A percentile compares a stretch with the other conserved stretches of the same genome.
phyloP scores from a whole-genome alignment of 768 basidiomycete genomes.

The Galerina marginata region DNA sequence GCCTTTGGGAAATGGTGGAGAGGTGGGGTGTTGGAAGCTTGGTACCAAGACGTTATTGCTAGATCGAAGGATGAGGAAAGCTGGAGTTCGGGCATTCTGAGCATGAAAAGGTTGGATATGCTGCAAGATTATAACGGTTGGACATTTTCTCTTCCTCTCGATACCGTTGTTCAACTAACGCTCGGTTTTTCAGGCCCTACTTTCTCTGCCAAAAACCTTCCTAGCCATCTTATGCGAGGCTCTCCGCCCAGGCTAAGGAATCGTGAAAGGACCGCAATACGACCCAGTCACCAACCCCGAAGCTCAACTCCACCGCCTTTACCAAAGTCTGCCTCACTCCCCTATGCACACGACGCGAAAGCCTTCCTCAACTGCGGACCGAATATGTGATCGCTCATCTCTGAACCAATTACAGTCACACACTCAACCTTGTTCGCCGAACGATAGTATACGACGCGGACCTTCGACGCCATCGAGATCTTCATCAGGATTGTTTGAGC shows the following conservation, averaged over 20 bases:
- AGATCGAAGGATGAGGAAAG: slow-evolving; percentile 72
- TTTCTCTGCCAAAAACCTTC: slow-evolving; percentile 54
- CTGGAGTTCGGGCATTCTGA: slow-evolving; percentile 79
- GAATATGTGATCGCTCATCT: slow-evolving; percentile 31
- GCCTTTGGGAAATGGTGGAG: slow-evolving; percentile 93
- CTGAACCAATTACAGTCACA: slow-evolving; percentile 32
- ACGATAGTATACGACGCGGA: slow-evolving; percentile 35
- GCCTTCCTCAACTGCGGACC: slow-evolving; percentile 35
- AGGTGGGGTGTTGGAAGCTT: slow-evolving; percentile 80
- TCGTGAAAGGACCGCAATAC: slow-evolving; percentile 59
- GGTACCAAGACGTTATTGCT: slow-evolving; percentile 73
- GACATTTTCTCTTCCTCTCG: slow-evolving; percentile 25
- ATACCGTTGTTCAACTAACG: background rate
- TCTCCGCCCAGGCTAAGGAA: slow-evolving; percentile 63
- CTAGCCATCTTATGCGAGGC: slow-evolving; percentile 47
- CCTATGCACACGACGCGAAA: slow-evolving; percentile 69
- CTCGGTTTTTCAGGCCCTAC: slow-evolving; percentile 46
- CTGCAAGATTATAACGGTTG: slow-evolving; percentile 71
- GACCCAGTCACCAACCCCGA: slow-evolving; percentile 47
- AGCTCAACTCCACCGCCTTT: slow-evolving; percentile 83
- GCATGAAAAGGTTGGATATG: slow-evolving; percentile 74
- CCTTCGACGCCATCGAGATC: slow-evolving; percentile 41
- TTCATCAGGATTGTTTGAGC: slow-evolving; percentile 57
- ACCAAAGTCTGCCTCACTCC: slow-evolving; percentile 81
- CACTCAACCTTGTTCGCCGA: slow-evolving; percentile 30